Evolutionary conservation across 2,329 filamentous ascomycete genomes (phyloP).

Genomic region (Mycosphaerella arachidis): DNA sequence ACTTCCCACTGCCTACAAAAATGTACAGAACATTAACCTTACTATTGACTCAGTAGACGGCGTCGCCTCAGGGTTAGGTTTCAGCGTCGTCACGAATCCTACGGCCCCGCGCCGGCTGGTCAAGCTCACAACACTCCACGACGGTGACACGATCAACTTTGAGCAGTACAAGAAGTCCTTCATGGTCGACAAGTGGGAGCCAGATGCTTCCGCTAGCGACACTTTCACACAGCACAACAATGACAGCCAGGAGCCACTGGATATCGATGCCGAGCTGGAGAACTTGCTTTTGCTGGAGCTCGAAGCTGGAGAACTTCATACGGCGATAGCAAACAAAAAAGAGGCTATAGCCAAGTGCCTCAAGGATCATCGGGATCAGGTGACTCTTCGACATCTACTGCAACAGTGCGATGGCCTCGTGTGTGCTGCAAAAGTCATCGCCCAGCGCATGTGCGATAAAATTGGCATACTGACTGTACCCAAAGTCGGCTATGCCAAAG

Average conservation of each 20-base stretch:
- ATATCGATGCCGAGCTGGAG: conserved; percentile 38
- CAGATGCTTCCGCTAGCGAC: conserved; percentile 12
- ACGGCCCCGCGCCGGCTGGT: conserved; percentile 5
- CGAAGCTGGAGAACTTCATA: conserved; percentile 25
- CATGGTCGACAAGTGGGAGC: conserved; percentile 2
- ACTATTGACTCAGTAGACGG: conserved; percentile 7
- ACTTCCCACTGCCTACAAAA: conserved; percentile 6
- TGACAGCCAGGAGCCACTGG: conserved; percentile 17
- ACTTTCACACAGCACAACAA: conserved; percentile 4
- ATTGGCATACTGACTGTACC: conserved; percentile 23
- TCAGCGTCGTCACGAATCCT: conserved; percentile 5
- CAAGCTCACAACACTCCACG: background rate
- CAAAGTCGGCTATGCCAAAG: conserved; percentile 20
- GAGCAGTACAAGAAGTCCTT: conserved; percentile 3
- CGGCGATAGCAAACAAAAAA: conserved; percentile 27
- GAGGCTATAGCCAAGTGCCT: conserved; percentile 37
- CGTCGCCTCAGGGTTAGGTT: conserved; percentile 4
- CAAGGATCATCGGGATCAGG: conserved; percentile 35
- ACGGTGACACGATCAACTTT: conserved; percentile 3
- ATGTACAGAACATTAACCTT: conserved; percentile 7
- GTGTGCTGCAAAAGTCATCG: conserved; percentile 39
- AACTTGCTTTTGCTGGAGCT: conserved; percentile 34
- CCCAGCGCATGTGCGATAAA: conserved; percentile 31
- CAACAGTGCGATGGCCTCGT: conserved; percentile 41
- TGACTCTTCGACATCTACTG: conserved; percentile 38